A percentile compares a stretch with the other conserved stretches of the same genome.
Evolutionary conservation across 768 basidiomycete species (phyloP).

Genomic region (Lactifluus rugatus): DNA sequence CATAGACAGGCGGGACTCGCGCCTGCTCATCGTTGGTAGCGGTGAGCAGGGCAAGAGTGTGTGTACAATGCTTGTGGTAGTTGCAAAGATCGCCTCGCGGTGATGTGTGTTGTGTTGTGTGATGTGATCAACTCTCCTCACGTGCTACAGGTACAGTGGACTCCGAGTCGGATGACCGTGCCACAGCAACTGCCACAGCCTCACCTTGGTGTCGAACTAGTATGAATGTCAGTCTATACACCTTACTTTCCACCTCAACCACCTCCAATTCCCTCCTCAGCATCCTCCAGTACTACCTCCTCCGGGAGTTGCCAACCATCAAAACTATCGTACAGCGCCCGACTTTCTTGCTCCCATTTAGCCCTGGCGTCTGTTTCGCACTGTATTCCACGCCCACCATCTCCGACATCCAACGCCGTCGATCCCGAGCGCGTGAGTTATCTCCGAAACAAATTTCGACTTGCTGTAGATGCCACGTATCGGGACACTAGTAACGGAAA

Average conservation of each 20-base stretch:
- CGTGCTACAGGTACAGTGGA: no score
- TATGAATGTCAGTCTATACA: slow-evolving; percentile 12
- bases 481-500: slow-evolving; percentile 13
- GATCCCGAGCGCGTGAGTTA: background rate
- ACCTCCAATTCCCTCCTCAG: background rate
- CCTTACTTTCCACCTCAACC: slow-evolving; percentile 8
- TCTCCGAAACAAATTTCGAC: slow-evolving; percentile 11
- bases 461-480: slow-evolving; percentile 3
- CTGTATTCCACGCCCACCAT: slow-evolving; percentile 1
- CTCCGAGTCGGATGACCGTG: no score
- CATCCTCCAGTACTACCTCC: background rate
- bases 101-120: background rate
- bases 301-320: background rate
- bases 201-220: no score
- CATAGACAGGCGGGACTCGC: slow-evolving; percentile 39
- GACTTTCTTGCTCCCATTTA: slow-evolving; percentile 5
- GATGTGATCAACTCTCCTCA: background rate
- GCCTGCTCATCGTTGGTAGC: slow-evolving; percentile 29
- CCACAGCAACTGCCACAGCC: no score
- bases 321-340: background rate
- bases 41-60: slow-evolving; percentile 18
- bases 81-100: slow-evolving; percentile 4
- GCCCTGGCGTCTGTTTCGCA: slow-evolving; percentile 12
- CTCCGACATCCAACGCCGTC: slow-evolving; percentile 6
- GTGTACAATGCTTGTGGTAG: no score